Conservation (phyloP, 352 stramenopile species). For the Phytophthora chlamydospora region DNA sequence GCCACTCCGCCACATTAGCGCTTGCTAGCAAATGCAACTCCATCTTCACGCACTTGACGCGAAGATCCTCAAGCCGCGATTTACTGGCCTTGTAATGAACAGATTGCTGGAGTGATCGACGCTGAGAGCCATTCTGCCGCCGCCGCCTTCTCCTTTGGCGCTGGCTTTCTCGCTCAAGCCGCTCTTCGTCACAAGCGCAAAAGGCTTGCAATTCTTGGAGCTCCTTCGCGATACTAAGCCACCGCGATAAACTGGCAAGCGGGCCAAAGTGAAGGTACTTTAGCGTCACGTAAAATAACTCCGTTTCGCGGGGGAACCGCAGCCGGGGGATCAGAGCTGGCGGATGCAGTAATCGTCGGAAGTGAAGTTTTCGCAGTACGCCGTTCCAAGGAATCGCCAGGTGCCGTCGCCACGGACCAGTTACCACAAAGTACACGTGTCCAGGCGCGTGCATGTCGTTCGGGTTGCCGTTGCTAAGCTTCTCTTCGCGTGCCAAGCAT, state of each 20-base stretch:
- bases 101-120: slow-evolving; percentile 46
- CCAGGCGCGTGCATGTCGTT: slow-evolving; percentile 61
- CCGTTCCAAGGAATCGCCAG: slow-evolving; percentile 30
- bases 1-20: slow-evolving; percentile 58
- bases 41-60: slow-evolving; percentile 50
- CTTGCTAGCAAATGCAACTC: slow-evolving; percentile 66
- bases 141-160: slow-evolving; percentile 20
- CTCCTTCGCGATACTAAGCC: slow-evolving; percentile 61
- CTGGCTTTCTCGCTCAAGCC: slow-evolving; percentile 43
- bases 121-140: slow-evolving; percentile 20
- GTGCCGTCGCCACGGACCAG: slow-evolving; percentile 46
- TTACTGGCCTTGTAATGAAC: slow-evolving; percentile 71
- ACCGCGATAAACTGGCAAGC: slow-evolving; percentile 57
- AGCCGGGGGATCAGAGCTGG: slow-evolving; percentile 63
- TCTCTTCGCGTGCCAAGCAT: slow-evolving; percentile 63
- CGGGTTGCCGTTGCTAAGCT: slow-evolving; percentile 42
- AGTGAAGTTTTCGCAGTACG: slow-evolving; percentile 36
- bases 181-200: slow-evolving; percentile 66
- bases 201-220: slow-evolving; percentile 69
- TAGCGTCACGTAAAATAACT: slow-evolving; percentile 72
- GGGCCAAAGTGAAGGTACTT: slow-evolving; percentile 73
- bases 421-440: slow-evolving; percentile 72
- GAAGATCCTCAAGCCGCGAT: slow-evolving; percentile 54
- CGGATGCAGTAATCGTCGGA: slow-evolving; percentile 51
- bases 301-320: slow-evolving; percentile 53